Percentiles rank a stretch among this genome's conserved stretches.
These are phyloP conservation scores for Cruciata laevipes DNA, from an alignment of 257 asterid species.

Conservation along the genomic window DNA sequence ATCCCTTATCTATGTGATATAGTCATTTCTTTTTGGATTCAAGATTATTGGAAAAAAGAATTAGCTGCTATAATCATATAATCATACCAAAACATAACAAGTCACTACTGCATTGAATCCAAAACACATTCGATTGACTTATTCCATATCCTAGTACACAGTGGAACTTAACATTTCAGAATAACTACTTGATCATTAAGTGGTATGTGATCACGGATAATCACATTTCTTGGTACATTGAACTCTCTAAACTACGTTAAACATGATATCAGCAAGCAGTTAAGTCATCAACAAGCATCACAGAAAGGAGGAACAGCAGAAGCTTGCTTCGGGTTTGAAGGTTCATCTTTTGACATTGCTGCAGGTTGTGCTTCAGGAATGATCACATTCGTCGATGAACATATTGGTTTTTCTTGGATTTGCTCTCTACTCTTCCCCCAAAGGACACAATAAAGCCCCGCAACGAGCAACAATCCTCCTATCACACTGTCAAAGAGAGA, in stretches of 20 bases:
- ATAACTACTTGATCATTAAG: background rate
- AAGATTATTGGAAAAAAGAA: too few species aligned
- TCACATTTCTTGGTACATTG: background rate
- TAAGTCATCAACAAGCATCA: background rate
- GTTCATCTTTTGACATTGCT: slow-evolving; percentile 1
- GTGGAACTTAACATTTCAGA: background rate
- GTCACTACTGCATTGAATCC: background rate
- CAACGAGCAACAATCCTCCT: slow-evolving; percentile 65
- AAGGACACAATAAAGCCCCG: slow-evolving; percentile 68
- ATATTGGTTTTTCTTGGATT: slow-evolving; percentile 18
- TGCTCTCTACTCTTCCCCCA: slow-evolving; percentile 83
- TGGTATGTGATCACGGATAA: background rate
- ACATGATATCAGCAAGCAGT: background rate
- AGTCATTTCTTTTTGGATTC: too few species aligned
- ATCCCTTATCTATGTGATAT: too few species aligned
- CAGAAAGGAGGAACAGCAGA: background rate
- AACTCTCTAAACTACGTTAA: background rate
- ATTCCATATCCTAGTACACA: background rate
- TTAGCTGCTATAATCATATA: too few species aligned
- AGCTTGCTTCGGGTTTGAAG: slow-evolving; percentile 2
- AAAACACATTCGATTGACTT: background rate
- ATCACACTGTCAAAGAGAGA: slow-evolving; percentile 36
- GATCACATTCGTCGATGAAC: slow-evolving; percentile 1
- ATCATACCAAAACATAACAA: too few species aligned
- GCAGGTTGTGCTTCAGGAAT: background rate